Evolutionary conservation across 1,139 yeast species (phyloP), one percentile per base, ranked within the genome.

Genomic region (Hyphopichia pseudoburtonii): DNA sequence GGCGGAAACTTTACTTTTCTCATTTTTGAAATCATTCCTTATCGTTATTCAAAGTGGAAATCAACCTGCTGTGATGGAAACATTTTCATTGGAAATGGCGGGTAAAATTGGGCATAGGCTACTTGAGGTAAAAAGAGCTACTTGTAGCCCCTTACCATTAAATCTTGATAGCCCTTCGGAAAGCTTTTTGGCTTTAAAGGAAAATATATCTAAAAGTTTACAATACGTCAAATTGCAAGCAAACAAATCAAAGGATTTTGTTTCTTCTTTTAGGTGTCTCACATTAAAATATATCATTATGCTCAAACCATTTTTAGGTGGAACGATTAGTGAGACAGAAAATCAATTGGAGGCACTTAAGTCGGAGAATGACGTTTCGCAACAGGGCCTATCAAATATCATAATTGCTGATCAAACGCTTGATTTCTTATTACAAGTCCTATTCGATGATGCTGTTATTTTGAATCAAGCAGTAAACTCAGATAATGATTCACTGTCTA

Each of bases 31-130:
- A 34, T 60, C 70, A 4, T 50, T 78, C 15, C 49, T 79, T 32
- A 48, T 47, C n/a, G 52, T 65, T 1, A 53, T 72, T 32, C 65
- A 60, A 24, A 52, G 56, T 9, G 66, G 66, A 19, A 53, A 55
- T 15, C 52, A 63, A 32, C 34, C 70, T 3, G 55, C 71, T 1
- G 43, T 54, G 4, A 59, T 72, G 6, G 84, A 80, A 44, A 64
- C 78, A 0, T 66, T 70, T 41, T 64, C 77, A 3, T 55, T 83
- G 30, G 88, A 82, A 39, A 52, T 77, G 44, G 52, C 78, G 5
- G 87, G 88, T 0, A 48, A 60, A 11, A 72, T 82, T 26, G 87
- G 84, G 0, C 66, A 73, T 1, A 66, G 63, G 25, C 63, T 82
- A 28, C 52, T 77, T 16, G 57, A 62, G 6, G 36, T 73, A 17